Base-by-base conservation (phyloP, 164 flowering plant genomes). In the Aristolochia californica region DNA sequence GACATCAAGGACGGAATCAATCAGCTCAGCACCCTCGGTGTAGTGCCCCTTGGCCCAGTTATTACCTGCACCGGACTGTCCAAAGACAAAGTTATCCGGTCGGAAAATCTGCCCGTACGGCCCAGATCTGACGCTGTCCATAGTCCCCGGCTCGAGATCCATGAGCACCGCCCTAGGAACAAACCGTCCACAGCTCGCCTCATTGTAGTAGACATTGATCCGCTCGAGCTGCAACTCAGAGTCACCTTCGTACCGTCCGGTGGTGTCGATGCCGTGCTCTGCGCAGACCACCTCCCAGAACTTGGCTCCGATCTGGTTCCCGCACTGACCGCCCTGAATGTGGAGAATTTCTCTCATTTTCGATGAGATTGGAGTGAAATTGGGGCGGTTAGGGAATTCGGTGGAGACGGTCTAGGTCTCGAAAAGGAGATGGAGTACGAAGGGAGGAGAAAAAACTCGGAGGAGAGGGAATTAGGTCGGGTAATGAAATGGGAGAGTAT, bases 321-420 rank as follows among this genome's bases (percentile, higher is more conserved):
- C 81, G 44, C 81, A 77, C 59, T 77, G 81, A 13, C 81, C 81
- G 2, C 78, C 81, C 52, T 77, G 81, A n/a, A 77, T 68, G 66
- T 77, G 81, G 45, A 77, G 50, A 51, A 77, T 77, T 45, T 77
- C 81, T 43, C 81, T 63, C 81, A 77, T 77, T 38, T 67, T 74
- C 26, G 2, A 26, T 34, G 43, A 23, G 15, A 17, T 26, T 28
- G 38, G 23, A 21, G 43, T 30, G 47, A 28, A 2, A 0, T 22
- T 13, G 23, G 13, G 15, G 40, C 40, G 10, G n/a, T 45, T 1
- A 23, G 20, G 1, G 10, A 23, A 25, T 43, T 17, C 15, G 43
- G 47, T 13, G 58, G 15, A 45, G n/a, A 13, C 14, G 12, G 4
- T 18, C 28, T 5, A 13, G 20, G 30, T 2, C 28, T 3, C 58